phyloP scores from a whole-genome alignment of 257 asterid genomes.

The Nicotiana noctiflora region DNA sequence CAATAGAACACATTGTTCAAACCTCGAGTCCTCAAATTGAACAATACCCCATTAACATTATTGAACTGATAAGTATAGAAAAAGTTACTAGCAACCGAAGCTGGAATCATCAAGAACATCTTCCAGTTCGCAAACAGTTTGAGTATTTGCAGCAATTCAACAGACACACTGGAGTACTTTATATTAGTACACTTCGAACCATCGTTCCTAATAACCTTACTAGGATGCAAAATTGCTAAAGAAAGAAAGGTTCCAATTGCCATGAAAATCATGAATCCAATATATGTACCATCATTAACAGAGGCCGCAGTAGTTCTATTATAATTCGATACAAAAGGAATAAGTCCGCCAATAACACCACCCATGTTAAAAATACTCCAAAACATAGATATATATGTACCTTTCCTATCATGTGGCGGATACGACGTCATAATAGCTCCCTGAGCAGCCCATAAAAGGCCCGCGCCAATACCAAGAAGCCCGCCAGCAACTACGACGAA shows the following conservation, averaged over 20 bases:
- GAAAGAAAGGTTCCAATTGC: conserved; percentile 52
- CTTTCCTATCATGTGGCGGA: conserved; percentile 80
- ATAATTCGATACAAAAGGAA: conserved; percentile 60
- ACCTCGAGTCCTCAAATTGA: conserved; percentile 77
- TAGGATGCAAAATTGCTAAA: conserved; percentile 63
- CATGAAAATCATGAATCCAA: conserved; percentile 92
- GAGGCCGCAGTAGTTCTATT: conserved; percentile 47
- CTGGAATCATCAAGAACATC: conserved; percentile 81
- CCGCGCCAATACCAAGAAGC: conserved; percentile 87
- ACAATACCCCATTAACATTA: conserved; percentile 69
- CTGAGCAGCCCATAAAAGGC: conserved; percentile 85
- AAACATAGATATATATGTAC: conserved; percentile 68
- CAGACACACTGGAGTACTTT: conserved; percentile 54
- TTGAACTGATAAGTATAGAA: conserved; percentile 87
- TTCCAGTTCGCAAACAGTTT: conserved; percentile 71
- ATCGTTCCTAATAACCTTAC: conserved; percentile 61
- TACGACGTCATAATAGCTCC: conserved; percentile 97
- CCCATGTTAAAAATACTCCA: conserved; percentile 95
- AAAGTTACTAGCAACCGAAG: conserved; percentile 89
- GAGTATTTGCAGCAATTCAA: conserved; percentile 48
- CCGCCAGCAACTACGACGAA: conserved; percentile 81
- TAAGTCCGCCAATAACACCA: conserved; percentile 84
- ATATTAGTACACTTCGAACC: conserved; percentile 73
- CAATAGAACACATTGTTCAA: conserved; percentile 59
- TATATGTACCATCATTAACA: conserved; percentile 87